Percentiles rank a stretch among this genome's conserved stretches.
Conservation (phyloP, 768 basidiomycete genomes). For the Boletus speciosus region DNA sequence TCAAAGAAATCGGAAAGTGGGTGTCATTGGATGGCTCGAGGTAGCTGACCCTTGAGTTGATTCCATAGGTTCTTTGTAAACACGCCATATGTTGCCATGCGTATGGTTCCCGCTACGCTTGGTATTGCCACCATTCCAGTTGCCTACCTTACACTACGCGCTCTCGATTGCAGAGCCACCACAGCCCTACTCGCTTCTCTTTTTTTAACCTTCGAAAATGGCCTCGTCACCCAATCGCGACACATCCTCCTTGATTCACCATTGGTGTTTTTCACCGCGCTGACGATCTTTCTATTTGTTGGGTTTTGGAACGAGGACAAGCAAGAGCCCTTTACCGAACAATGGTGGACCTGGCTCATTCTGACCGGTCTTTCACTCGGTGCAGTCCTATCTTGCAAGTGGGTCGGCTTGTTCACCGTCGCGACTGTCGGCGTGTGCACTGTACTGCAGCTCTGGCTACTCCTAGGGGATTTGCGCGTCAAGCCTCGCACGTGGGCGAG, state of each 20-base stretch:
- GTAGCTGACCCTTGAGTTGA: not conserved
- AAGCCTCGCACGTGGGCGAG: slow-evolving; percentile 68
- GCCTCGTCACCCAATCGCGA: slow-evolving; percentile 90
- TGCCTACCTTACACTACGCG: slow-evolving; percentile 90
- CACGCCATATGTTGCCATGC: slow-evolving; percentile 96
- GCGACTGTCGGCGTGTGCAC: slow-evolving; percentile 89
- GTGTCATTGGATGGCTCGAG: slow-evolving; percentile 25
- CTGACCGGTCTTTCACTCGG: slow-evolving; percentile 88
- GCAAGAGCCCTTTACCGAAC: slow-evolving; percentile 72
- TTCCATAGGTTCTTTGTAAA: slow-evolving; percentile 66
- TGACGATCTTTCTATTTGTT: slow-evolving; percentile 82
- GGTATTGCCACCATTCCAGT: slow-evolving; percentile 89
- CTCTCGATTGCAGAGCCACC: slow-evolving; percentile 86
- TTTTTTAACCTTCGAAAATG: slow-evolving; percentile 96
- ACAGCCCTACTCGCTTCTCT: slow-evolving; percentile 88
- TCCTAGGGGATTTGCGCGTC: slow-evolving; percentile 84
- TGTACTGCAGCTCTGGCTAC: slow-evolving; percentile 79
- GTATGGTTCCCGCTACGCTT: slow-evolving; percentile 86
- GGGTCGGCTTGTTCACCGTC: slow-evolving; percentile 98
- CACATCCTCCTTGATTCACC: slow-evolving; percentile 97
- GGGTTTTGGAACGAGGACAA: slow-evolving; percentile 92
- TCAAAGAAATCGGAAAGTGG: slow-evolving; percentile 96
- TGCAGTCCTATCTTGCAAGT: slow-evolving; percentile 91
- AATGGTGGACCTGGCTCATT: slow-evolving; percentile 92
- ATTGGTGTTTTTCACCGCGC: slow-evolving; percentile 96